Evolutionary conservation across 345 rosid genomes (phyloP).

Genomic region (Pugionium dolabratum): DNA sequence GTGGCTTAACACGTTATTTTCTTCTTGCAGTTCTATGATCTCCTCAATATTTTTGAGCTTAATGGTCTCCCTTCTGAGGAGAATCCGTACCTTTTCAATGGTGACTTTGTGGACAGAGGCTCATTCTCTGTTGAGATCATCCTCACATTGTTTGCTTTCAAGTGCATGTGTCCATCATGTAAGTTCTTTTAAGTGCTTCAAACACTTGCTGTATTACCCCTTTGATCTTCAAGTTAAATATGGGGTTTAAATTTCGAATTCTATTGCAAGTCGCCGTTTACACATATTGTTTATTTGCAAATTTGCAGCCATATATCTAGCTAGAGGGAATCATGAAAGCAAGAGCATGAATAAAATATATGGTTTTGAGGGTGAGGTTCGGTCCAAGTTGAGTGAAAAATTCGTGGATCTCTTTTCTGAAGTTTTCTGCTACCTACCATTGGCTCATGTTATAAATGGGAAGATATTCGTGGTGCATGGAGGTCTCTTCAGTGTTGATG

Average conservation of each 20-base stretch:
- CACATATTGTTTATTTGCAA: slow-evolving; percentile 17
- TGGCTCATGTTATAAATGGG: slow-evolving; percentile 82
- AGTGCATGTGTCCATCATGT: slow-evolving; percentile 96
- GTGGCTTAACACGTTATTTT: slow-evolving; percentile 27
- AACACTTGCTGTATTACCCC: slow-evolving; percentile 1
- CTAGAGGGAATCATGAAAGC: slow-evolving; percentile 99
- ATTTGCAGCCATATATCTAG: slow-evolving; percentile 80
- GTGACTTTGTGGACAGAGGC: slow-evolving; percentile 98
- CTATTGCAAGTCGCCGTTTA: neutral
- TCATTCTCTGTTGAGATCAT: slow-evolving; percentile 93
- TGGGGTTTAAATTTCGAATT: neutral
- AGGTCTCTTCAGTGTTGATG: slow-evolving; percentile 96
- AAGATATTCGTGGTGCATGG: slow-evolving; percentile 95
- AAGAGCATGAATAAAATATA: slow-evolving; percentile 99
- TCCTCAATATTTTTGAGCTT: slow-evolving; percentile 86
- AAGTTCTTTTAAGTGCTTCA: slow-evolving; percentile 24
- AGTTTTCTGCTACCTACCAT: slow-evolving; percentile 92
- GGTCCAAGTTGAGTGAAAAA: slow-evolving; percentile 84
- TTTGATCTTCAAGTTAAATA: slow-evolving; percentile 9
- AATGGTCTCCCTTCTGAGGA: slow-evolving; percentile 97
- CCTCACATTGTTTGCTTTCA: slow-evolving; percentile 90
- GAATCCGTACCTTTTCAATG: slow-evolving; percentile 94
- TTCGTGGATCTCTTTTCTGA: slow-evolving; percentile 96
- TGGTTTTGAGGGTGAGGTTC: slow-evolving; percentile 99
- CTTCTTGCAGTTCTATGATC: slow-evolving; percentile 84